Evolutionary conservation across 2,329 filamentous ascomycete species (phyloP), one percentile per base, ranked within the genome.

Genomic region (Cercospora sp.): DNA sequence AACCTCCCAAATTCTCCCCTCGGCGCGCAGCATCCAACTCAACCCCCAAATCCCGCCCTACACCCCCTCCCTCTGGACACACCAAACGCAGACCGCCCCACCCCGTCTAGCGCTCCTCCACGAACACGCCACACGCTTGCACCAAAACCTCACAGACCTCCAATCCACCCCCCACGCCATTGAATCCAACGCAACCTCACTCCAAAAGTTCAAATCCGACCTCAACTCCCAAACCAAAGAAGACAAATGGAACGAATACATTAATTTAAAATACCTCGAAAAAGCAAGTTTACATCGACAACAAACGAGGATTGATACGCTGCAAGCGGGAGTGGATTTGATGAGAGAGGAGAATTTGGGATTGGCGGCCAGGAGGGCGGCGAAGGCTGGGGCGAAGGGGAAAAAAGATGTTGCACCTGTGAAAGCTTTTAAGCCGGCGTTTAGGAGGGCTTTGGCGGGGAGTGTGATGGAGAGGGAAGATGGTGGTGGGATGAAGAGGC

Each of bases 21-120:
- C 8, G 1, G 63, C 59, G 7, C 16, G 40, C 32, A 18, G 9
- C 3, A 55, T 68, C 28, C 62, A 65, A 51, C 21, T 62, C 43
- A 51, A 68, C 53, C 62, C 62, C 16, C 8, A 21, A 3, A 69
- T 69, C 18, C 64, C 67, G 21, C 18, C 45, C 5, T 69, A 69
- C 58, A 63, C 28, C 34, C 59, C 40, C 21, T n/a, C 7, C 12
- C n/a, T 18, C 55, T 69, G 67, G 67, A 49, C 53, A 16, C 5
- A 3, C 24, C 67, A 61, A n/a, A 8, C 9, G 1, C 24, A 13
- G 9, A 59, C 21, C 37, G 32, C 57, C 9, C 53, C 62, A 4
- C 21, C 53, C 4, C 40, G 53, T 26, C 16, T 65, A 8, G 3
- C 26, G 2, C 40, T 59, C 24, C 62, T 64, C 7, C 30, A 13